Evolutionary conservation across 805 yeast species (phyloP).

Genomic region (Groenewaldozyma tartarivorans): DNA sequence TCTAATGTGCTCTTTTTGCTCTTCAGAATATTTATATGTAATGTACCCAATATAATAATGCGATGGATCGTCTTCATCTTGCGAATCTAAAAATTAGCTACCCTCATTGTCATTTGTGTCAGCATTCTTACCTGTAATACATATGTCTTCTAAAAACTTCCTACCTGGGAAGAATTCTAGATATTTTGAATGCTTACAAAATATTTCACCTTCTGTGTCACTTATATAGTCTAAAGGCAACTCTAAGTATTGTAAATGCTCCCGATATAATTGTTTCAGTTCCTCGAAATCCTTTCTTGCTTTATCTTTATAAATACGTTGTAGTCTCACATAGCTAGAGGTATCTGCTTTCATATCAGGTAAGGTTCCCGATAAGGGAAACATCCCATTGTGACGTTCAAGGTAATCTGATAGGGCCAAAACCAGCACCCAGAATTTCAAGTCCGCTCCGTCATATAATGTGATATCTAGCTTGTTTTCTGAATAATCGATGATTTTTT

Average conservation of each 20-base stretch:
- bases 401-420: conserved; percentile 47
- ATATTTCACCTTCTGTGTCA: conserved; percentile 33
- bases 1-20: not conserved
- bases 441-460: not conserved
- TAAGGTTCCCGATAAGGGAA: conserved; percentile 60
- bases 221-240: conserved; percentile 26
- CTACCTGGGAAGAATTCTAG: too few relatives aligned
- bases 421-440: conserved; percentile 53
- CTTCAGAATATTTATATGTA: not conserved
- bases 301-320: conserved; percentile 46
- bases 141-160: too few relatives aligned
- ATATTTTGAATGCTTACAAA: conserved; percentile 54
- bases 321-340: conserved; percentile 46
- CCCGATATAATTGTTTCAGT: conserved; percentile 30
- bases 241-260: conserved; percentile 24
- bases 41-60: not conserved
- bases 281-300: conserved; percentile 39
- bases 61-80: not conserved
- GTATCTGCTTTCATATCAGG: conserved; percentile 90
- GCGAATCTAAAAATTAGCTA: not conserved
- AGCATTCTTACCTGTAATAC: not conserved
- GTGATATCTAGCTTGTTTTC: not conserved
- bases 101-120: not conserved
- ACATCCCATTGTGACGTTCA: conserved; percentile 16
- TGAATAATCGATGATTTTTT: conserved; percentile 8